These are phyloP conservation scores for Onygenales sp. DNA, from an alignment of 2,329 filamentous ascomycete species.

Conservation along the genomic window DNA sequence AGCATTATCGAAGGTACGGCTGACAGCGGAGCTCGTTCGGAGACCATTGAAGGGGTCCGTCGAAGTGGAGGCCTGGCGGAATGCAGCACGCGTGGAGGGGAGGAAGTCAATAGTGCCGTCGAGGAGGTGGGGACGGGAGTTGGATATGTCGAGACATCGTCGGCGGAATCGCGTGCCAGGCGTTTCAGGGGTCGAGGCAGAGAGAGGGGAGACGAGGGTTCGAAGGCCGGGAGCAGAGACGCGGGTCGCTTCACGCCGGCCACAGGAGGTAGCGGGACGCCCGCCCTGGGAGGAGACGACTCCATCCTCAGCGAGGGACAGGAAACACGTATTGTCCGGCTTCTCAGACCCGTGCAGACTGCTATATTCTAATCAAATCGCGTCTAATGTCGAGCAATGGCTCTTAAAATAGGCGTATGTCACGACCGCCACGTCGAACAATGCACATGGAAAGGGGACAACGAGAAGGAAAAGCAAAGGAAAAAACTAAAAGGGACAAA, in stretches of 20 bases:
- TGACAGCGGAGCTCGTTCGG: constrained; percentile 74
- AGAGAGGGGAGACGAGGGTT: constrained; percentile 40
- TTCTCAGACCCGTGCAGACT: not conserved
- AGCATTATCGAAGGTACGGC: constrained; percentile 76
- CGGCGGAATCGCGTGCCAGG: constrained; percentile 34
- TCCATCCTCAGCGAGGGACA: constrained; percentile 24
- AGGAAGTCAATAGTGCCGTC: constrained; percentile 81
- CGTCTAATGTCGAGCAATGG: constrained; percentile 4
- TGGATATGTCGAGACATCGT: constrained; percentile 59
- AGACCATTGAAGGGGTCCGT: constrained; percentile 54
- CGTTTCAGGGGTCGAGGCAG: constrained; percentile 40
- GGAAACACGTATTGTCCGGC: constrained; percentile 4
- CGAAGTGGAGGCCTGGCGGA: constrained; percentile 44
- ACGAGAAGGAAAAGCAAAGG: not conserved
- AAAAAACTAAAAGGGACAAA: not conserved
- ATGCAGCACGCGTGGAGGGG: constrained; percentile 52
- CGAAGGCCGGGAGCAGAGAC: constrained; percentile 40
- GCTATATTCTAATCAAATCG: not conserved
- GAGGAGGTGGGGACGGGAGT: constrained; percentile 91
- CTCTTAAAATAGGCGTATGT: not conserved
- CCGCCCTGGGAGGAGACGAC: constrained; percentile 28
- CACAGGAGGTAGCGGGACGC: constrained; percentile 20
- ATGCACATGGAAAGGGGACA: not conserved
- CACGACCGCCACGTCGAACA: not conserved
- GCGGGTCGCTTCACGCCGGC: constrained; percentile 39